phyloP scores from a whole-genome alignment of 2,329 filamentous ascomycete species.

The Phoma sp. region DNA sequence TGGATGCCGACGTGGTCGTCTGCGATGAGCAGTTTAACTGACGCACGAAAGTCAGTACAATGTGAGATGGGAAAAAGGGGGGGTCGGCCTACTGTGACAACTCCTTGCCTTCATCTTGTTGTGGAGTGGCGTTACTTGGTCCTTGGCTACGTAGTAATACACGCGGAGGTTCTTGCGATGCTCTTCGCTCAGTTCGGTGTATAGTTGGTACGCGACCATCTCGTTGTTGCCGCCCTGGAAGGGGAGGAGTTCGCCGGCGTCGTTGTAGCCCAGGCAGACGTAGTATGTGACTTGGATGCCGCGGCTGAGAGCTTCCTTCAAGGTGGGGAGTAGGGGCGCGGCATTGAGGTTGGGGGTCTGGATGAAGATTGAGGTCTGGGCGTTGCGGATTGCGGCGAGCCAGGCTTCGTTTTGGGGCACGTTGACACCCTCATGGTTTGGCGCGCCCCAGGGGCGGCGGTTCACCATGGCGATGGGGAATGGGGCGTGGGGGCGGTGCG shows the following conservation, averaged over 20 bases:
- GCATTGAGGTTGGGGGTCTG: constrained; percentile 81
- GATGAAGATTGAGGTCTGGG: constrained; percentile 71
- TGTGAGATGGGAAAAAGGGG: neutral
- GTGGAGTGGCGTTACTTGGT: constrained; percentile 71
- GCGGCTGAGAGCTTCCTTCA: constrained; percentile 68
- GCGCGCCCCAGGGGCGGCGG: constrained; percentile 68
- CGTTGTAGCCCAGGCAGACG: constrained; percentile 80
- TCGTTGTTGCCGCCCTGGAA: constrained; percentile 79
- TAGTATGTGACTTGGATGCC: constrained; percentile 73
- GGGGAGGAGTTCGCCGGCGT: constrained; percentile 76
- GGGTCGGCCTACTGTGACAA: constrained; percentile 61
- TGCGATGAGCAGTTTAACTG: constrained; percentile 74
- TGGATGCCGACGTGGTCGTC: constrained; percentile 72
- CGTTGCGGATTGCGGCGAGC: constrained; percentile 71
- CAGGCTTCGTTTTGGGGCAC: constrained; percentile 79
- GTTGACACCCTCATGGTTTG: constrained; percentile 64
- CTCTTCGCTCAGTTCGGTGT: constrained; percentile 58
- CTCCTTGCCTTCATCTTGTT: constrained; percentile 69
- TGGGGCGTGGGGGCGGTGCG: constrained; percentile 58
- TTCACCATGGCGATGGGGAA: constrained; percentile 76
- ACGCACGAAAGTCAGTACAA: neutral
- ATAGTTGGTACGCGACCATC: constrained; percentile 67
- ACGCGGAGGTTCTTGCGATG: constrained; percentile 63
- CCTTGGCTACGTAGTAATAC: constrained; percentile 75
- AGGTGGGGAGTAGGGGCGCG: constrained; percentile 66